These are phyloP conservation scores for Scenedesmus sp. DNA, from an alignment of 163 green algal genomes.

Conservation along the genomic window DNA sequence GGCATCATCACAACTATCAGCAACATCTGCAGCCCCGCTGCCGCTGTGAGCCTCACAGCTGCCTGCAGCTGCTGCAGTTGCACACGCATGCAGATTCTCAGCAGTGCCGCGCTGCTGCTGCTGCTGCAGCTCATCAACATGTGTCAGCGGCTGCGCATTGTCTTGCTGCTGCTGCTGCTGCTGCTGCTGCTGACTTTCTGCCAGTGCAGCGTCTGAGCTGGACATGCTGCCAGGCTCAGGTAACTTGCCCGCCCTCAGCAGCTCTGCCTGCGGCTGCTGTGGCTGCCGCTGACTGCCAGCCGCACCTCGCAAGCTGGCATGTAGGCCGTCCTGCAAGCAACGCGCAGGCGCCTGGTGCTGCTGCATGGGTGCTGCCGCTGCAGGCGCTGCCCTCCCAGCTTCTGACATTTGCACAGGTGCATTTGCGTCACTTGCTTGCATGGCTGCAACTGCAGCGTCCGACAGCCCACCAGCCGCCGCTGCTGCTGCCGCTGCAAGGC, in stretches of 20 bases:
- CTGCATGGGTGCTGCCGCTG: not conserved
- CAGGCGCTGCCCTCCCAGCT: not conserved
- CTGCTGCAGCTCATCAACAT: not conserved
- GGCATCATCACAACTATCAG: not conserved
- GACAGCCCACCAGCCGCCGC: not conserved
- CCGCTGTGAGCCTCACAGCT: not conserved
- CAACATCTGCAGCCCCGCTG: not conserved
- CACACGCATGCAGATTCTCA: not conserved
- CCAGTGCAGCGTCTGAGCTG: not conserved
- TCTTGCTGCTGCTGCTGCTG: not conserved
- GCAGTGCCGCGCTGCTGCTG: not conserved
- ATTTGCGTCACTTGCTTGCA: not conserved
- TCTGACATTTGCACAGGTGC: not conserved
- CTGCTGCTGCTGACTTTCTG: too few species aligned
- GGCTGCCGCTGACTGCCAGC: not conserved
- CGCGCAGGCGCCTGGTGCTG: not conserved
- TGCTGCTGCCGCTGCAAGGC: not conserved
- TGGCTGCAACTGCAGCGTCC: not conserved
- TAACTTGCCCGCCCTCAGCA: not conserved
- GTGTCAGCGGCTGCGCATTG: not conserved
- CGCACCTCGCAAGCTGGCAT: not conserved
- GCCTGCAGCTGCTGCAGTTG: not conserved
- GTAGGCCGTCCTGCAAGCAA: not conserved
- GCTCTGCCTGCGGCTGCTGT: constrained; percentile 20
- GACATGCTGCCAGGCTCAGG: not conserved